phyloP scores from a whole-genome alignment of 768 basidiomycete species.

The Pseudohyphozyma bogoriensis region DNA sequence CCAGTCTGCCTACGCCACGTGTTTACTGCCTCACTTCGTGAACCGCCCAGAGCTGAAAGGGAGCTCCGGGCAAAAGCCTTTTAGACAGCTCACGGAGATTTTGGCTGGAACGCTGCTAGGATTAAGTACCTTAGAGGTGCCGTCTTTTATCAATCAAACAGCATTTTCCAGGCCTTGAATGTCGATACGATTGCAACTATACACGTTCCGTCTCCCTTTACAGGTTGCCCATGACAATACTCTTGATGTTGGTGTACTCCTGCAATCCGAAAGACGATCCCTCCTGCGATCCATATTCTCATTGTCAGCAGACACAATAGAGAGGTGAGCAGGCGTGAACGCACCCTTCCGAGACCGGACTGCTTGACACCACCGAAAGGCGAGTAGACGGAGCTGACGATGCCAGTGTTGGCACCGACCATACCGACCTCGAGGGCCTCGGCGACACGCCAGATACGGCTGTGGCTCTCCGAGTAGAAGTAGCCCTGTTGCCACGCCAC shows the following conservation, averaged over 20 bases:
- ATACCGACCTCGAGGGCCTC: slow-evolving; percentile 70
- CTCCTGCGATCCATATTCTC: no score
- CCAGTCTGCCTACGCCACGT: no score
- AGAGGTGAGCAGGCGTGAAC: not conserved
- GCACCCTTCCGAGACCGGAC: slow-evolving; percentile 65
- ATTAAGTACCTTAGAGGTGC: no score
- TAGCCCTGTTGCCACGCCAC: slow-evolving; percentile 38
- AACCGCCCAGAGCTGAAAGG: no score
- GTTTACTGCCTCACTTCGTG: no score
- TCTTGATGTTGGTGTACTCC: slow-evolving; percentile 16
- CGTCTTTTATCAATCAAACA: no score
- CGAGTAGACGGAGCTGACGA: not conserved
- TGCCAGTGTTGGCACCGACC: slow-evolving; percentile 42
- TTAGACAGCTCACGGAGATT: no score
- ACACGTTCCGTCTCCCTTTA: not conserved
- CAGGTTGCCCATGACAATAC: slow-evolving; percentile 15
- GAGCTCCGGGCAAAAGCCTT: no score
- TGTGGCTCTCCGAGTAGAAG: slow-evolving; percentile 79
- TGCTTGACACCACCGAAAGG: slow-evolving; percentile 42
- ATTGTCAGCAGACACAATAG: no score
- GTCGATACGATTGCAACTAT: no score
- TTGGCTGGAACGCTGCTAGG: no score
- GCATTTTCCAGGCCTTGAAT: no score
- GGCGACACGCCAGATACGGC: slow-evolving; percentile 85
- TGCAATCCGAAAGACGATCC: slow-evolving; percentile 68